Percentiles rank a stretch among this genome's conserved stretches.
These are phyloP conservation scores for Fallopia convolvulus DNA, from an alignment of 148 eudicot genomes.

Conservation along the genomic window DNA sequence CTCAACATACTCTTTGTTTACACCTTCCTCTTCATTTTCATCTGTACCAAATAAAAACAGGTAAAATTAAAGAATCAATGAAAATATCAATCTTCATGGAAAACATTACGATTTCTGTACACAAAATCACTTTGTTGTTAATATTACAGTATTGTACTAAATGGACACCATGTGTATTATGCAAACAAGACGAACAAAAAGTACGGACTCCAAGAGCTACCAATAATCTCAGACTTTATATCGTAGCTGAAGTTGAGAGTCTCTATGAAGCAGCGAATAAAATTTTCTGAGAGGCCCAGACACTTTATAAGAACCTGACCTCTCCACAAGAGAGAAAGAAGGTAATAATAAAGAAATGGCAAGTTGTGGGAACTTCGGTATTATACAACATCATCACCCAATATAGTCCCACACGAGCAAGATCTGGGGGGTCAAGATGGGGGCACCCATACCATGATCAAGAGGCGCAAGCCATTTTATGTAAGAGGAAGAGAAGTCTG, in stretches of 20 bases:
- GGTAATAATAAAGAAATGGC: background rate
- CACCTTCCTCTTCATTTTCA: constrained; percentile 60
- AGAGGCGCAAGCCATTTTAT: too few species aligned
- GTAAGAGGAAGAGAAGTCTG: too few species aligned
- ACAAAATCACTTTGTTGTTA: background rate
- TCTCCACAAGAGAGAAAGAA: background rate
- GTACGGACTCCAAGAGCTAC: background rate
- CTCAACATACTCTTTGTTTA: constrained; percentile 76
- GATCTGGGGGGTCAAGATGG: too few species aligned
- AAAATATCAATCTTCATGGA: constrained; percentile 1
- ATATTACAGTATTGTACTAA: background rate
- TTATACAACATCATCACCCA: too few species aligned
- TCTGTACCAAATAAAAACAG: background rate
- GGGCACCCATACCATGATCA: too few species aligned
- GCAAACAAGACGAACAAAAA: background rate
- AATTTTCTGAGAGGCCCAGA: background rate
- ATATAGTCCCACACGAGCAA: too few species aligned
- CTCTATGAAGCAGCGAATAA: background rate
- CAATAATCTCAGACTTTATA: background rate
- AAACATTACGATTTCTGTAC: background rate
- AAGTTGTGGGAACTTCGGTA: background rate
- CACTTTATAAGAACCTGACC: background rate
- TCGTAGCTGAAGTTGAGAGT: background rate
- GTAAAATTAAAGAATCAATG: background rate
- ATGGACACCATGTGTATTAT: background rate